Conservation (phyloP, 2,329 filamentous ascomycete species). For the Exophiala dermatitidis region DNA sequence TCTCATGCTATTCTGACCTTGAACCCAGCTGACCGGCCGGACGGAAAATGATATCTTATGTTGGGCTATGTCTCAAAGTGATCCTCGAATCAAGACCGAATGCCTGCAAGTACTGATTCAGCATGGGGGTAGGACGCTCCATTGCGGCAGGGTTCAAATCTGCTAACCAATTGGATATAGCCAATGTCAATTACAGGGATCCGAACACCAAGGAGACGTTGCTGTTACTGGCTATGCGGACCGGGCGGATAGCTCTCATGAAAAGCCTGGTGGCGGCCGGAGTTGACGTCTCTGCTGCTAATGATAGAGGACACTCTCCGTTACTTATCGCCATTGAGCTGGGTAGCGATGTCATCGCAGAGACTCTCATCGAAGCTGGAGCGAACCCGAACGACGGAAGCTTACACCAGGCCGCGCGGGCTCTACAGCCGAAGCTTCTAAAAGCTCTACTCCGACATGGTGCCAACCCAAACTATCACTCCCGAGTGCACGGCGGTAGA, state of each 20-base stretch:
- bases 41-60: not conserved
- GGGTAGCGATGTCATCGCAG: not conserved
- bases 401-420: conserved; percentile 57
- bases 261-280: not conserved
- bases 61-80: not conserved
- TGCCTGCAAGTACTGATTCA: conserved; percentile 1
- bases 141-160: not conserved
- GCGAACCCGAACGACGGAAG: conserved; percentile 58
- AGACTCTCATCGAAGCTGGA: conserved; percentile 36
- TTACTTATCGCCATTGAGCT: not conserved
- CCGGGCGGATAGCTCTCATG: not conserved
- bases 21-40: not conserved
- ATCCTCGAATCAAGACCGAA: conserved; percentile 1
- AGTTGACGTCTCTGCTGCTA: not conserved
- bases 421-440: conserved; percentile 52
- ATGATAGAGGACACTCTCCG: not conserved
- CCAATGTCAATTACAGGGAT: not conserved
- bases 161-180: not conserved
- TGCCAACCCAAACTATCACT: conserved; percentile 60
- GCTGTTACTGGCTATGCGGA: not conserved
- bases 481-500: conserved; percentile 54
- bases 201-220: not conserved
- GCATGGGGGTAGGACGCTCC: not conserved
- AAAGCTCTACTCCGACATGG: conserved; percentile 51
- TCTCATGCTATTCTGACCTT: not conserved